These are phyloP conservation scores for Aphanomyces stellatus DNA, from an alignment of 352 stramenopile genomes.

Conservation along the genomic window DNA sequence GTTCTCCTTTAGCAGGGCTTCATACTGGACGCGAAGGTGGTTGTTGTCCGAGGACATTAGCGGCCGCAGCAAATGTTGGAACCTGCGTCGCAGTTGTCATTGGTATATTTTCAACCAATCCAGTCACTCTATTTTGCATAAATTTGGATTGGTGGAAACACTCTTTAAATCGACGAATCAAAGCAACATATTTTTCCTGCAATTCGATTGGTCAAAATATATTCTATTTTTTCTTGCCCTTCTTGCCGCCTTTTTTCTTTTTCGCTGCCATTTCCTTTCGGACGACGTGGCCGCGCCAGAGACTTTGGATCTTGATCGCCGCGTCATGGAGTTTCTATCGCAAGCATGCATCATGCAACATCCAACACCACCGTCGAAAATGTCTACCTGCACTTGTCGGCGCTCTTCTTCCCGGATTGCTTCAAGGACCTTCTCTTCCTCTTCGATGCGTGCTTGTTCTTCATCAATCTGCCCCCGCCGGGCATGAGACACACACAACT, in stretches of 20 bases:
- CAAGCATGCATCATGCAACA: neutral
- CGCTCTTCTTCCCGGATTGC: conserved; percentile 57
- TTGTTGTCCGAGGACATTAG: conserved; percentile 66
- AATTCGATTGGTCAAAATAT: neutral
- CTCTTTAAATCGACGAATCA: neutral
- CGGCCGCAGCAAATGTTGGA: neutral
- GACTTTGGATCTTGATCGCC: conserved; percentile 71
- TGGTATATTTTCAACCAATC: neutral
- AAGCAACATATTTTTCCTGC: neutral
- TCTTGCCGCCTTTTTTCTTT: conserved; percentile 72
- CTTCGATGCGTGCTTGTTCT: conserved; percentile 75
- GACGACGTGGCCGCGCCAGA: conserved; percentile 57
- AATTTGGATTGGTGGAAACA: too few relatives aligned
- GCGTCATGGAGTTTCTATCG: conserved; percentile 56
- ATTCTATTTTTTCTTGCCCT: conserved; percentile 31
- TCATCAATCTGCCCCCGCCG: conserved; percentile 51
- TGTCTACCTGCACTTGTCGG: conserved; percentile 60
- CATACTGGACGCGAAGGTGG: conserved; percentile 74
- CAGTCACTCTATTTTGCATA: too few relatives aligned
- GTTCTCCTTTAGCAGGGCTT: conserved; percentile 80
- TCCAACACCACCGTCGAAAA: neutral
- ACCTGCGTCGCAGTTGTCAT: neutral
- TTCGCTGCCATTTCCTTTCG: conserved; percentile 68
- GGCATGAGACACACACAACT: neutral
- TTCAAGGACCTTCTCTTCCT: conserved; percentile 64